A percentile compares a stretch with the other conserved stretches of the same genome.
Evolutionary conservation across 192 early-diverging fungal genomes (phyloP).

Genomic region (Entophlyctis helioformis): DNA sequence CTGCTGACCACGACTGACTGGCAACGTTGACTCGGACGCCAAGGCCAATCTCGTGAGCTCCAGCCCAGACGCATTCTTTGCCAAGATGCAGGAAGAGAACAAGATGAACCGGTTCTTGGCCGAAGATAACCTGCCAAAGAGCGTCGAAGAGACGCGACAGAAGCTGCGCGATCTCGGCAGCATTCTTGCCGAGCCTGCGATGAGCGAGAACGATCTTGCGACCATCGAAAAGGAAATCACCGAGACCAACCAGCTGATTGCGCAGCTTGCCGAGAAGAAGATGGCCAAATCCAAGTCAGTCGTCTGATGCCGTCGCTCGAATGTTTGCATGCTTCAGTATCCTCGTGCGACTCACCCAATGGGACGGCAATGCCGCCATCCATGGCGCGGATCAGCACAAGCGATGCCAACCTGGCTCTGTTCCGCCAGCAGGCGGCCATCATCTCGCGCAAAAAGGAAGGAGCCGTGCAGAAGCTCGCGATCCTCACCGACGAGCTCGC

Average conservation of each 20-base stretch:
- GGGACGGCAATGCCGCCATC: constrained; percentile 1
- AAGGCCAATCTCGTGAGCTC: constrained; percentile 13
- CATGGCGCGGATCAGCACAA: no score
- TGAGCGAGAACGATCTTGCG: constrained; percentile 27
- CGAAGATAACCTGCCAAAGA: constrained; percentile 41
- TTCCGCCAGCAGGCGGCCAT: constrained; percentile 51
- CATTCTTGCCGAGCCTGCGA: constrained; percentile 31
- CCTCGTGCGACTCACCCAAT: no score
- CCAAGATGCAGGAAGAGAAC: constrained; percentile 43
- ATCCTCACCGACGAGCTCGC: constrained; percentile 25
- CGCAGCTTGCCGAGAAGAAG: constrained; percentile 34
- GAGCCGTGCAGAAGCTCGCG: constrained; percentile 23
- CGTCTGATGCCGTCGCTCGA: no score
- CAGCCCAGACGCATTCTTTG: constrained; percentile 29
- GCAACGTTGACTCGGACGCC: no score
- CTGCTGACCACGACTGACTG: no score
- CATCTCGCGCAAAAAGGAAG: constrained; percentile 47
- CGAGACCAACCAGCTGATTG: constrained; percentile 29
- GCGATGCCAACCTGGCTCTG: constrained; percentile 46
- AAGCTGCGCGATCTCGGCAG: constrained; percentile 26
- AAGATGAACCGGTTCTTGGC: constrained; percentile 48
- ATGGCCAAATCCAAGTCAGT: constrained; percentile 31
- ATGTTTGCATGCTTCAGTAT: neutral
- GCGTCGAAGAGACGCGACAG: constrained; percentile 26
- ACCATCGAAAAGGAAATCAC: constrained; percentile 35